phyloP scores from a whole-genome alignment of 225 moss, liverwort and hornwort species.

The Polytrichum commune region DNA sequence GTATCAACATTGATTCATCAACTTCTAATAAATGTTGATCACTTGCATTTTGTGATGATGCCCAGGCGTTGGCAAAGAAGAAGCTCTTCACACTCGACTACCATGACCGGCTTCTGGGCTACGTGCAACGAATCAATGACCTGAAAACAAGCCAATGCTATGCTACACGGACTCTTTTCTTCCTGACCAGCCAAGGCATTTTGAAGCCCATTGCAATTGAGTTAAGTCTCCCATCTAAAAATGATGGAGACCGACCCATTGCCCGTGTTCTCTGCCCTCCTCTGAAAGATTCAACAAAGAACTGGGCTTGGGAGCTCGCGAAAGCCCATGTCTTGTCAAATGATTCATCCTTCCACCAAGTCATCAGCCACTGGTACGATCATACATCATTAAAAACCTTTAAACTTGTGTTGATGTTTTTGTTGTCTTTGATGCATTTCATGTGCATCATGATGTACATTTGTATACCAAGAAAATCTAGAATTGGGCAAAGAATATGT shows the following conservation, averaged over 20 bases:
- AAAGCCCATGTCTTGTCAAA: slow-evolving; percentile 47
- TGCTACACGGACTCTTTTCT: slow-evolving; percentile 57
- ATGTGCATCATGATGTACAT: no score
- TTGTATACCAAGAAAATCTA: no score
- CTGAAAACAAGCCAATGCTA: slow-evolving; percentile 39
- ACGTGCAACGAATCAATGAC: slow-evolving; percentile 44
- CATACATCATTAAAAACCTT: no score
- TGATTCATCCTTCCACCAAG: slow-evolving; percentile 50
- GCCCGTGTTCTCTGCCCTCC: slow-evolving; percentile 41
- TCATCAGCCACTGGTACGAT: slow-evolving; percentile 47
- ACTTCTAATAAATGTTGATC: no score
- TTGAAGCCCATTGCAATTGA: slow-evolving; percentile 48
- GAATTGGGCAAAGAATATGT: no score
- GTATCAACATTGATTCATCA: no score
- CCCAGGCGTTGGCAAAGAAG: slow-evolving; percentile 52
- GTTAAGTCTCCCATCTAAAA: slow-evolving; percentile 29
- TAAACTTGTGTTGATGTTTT: no score
- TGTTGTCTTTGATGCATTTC: no score
- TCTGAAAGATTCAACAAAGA: slow-evolving; percentile 18
- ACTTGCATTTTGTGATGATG: neutral
- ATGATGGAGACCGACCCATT: slow-evolving; percentile 9
- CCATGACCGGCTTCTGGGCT: slow-evolving; percentile 56
- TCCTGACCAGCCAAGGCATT: slow-evolving; percentile 36
- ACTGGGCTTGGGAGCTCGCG: slow-evolving; percentile 55
- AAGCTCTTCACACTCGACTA: slow-evolving; percentile 73